Evolutionary conservation across 176 grass and related monocot species (phyloP), one percentile per base, ranked within the genome.

Genomic region (Elymus sibiricus): DNA sequence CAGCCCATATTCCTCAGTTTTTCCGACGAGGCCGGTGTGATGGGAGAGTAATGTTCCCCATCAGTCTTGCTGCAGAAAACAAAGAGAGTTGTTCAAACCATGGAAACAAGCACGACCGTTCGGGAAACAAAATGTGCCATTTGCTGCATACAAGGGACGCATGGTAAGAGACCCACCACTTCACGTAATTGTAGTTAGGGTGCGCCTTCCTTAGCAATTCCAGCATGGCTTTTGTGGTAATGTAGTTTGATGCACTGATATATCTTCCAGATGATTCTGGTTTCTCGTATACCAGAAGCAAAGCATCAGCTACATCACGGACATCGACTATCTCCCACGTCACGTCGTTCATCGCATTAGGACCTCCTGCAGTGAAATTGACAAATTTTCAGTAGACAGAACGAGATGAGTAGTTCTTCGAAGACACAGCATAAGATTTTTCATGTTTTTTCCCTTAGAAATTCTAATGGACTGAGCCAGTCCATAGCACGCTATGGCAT

Each of bases 1-100:
- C 90, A 95, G 0, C 93, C 90, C 29, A 90, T 64, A 9, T 62
- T 86, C 64, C 68, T 80, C 60, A 90, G 60, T 64, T 92, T 92
- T 0, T 34, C 88, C 0, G 93, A 84, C 2, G 75, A 70, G 3
- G 79, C 43, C 5, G 9, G 24, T 58, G 14, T 7, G 43, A 80
- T 43, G 5, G 12, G 14, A 58, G 14, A 10, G 55, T 49, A 77
- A 5, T 37, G 10, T 28, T 80, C 85, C 24, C 22, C 82, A 34
- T 83, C 85, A 21, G 56, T 32, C 11, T 87, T 77, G 39, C 88
- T 83, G 61, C 77, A 88, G 3, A 27, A 79, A 44, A 4, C 16
- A 39, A 64, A 39, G 58, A 27, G 28, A 21, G 4, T 19, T n/a
- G n/a, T 26, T 32, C 38, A 37, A 37, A 70, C 56, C 29, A 70